Percentiles rank a stretch among this genome's conserved stretches.
Conservation (phyloP, 78 protist genomes). For the Neovahlkampfia damariscottae region DNA sequence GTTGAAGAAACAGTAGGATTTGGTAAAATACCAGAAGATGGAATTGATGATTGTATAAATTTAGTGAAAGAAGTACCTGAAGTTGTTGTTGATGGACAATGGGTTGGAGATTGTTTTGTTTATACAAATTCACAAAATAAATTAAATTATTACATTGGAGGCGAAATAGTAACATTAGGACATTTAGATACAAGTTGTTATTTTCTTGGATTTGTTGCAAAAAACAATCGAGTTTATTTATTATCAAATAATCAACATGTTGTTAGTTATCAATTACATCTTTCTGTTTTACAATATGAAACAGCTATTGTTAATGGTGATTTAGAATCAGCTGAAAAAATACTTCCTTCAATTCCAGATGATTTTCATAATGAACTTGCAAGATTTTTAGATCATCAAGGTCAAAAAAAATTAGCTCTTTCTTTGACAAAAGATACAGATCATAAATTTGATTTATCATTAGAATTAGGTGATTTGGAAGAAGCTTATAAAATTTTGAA, state of each 20-base stretch:
- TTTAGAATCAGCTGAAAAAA: conserved; percentile 49
- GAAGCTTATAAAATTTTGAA: conserved; percentile 38
- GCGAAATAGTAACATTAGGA: conserved; percentile 72
- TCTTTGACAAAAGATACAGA: conserved; percentile 73
- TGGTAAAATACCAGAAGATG: conserved; percentile 62
- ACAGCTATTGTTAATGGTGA: conserved; percentile 77
- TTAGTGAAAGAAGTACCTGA: conserved; percentile 45
- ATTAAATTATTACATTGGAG: conserved; percentile 88
- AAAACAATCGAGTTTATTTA: conserved; percentile 69
- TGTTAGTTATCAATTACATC: conserved; percentile 32
- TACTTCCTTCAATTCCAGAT: conserved; percentile 58
- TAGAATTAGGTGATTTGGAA: conserved; percentile 58
- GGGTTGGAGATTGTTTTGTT: conserved; percentile 93
- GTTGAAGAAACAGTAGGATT: conserved; percentile 34
- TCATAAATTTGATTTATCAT: conserved; percentile 83
- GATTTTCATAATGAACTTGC: conserved; percentile 67
- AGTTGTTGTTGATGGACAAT: conserved; percentile 53
- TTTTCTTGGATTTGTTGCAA: conserved; percentile 71
- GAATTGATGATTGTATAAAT: conserved; percentile 87
- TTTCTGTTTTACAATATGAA: conserved; percentile 74
- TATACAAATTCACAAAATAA: conserved; percentile 65
- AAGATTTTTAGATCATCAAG: conserved; percentile 75
- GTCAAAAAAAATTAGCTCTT: conserved; percentile 63
- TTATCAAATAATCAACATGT: conserved; percentile 57
- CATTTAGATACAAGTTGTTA: conserved; percentile 60